These are phyloP conservation scores for Naganishia cerealis DNA, from an alignment of 1,284 basidiomycete genomes.

Conservation along the genomic window DNA sequence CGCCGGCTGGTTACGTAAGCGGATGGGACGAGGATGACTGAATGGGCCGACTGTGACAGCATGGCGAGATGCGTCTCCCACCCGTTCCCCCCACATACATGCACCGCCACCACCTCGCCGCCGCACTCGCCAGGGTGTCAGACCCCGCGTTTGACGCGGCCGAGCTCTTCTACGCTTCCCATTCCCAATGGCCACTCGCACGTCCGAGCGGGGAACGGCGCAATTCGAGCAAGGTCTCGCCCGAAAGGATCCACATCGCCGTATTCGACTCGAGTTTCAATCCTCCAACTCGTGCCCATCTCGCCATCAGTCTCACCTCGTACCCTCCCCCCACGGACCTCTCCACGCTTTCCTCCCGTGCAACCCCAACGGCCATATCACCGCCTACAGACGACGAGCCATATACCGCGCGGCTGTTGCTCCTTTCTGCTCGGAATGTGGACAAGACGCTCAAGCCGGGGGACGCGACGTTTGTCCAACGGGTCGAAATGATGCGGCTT, in stretches of 20 bases:
- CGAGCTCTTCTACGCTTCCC: conserved; percentile 42
- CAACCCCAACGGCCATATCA: conserved; percentile 10
- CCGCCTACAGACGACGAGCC: conserved; percentile 38
- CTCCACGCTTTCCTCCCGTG: conserved; percentile 43
- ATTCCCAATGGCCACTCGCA: conserved; percentile 40
- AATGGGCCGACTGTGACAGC: too few relatives aligned
- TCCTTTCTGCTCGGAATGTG: conserved; percentile 83
- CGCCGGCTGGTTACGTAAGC: not conserved
- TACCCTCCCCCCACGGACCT: conserved; percentile 35
- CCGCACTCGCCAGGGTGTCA: conserved; percentile 18
- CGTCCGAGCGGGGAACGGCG: too few relatives aligned
- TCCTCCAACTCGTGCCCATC: conserved; percentile 84
- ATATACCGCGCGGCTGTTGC: conserved; percentile 75
- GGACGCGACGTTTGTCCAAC: conserved; percentile 72
- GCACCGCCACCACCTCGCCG: conserved; percentile 6
- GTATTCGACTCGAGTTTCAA: conserved; percentile 93
- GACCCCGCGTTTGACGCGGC: conserved; percentile 32
- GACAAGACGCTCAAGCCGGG: conserved; percentile 73
- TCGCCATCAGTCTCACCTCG: conserved; percentile 64
- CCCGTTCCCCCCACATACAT: not conserved
- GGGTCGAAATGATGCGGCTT: conserved; percentile 77
- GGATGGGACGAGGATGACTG: too few relatives aligned
- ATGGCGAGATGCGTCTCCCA: too few relatives aligned
- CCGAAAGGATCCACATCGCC: conserved; percentile 47
- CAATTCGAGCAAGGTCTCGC: too few relatives aligned